A percentile compares a stretch with the other conserved stretches of the same genome.
Conservation (phyloP, 164 flowering plant genomes). For the Annona cherimola region DNA sequence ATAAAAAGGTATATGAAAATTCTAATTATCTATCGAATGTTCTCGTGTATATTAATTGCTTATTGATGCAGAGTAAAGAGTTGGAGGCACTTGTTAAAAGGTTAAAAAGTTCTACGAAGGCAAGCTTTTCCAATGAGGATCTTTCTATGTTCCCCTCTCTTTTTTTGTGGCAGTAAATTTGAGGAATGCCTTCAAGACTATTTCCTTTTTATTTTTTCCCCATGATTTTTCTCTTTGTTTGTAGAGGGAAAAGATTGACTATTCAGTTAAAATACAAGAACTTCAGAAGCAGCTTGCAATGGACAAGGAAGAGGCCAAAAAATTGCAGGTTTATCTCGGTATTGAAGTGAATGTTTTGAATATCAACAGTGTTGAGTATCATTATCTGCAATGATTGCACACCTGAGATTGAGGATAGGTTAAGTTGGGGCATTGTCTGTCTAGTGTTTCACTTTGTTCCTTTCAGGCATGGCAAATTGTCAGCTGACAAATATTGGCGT, state of each 20-base stretch:
- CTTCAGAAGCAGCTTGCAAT: slow-evolving; percentile 88
- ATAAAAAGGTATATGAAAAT: slow-evolving; percentile 4
- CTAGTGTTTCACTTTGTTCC: no score
- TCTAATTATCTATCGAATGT: background rate
- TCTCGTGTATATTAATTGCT: background rate
- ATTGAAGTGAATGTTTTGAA: background rate
- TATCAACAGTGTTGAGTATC: background rate
- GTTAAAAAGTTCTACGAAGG: slow-evolving; percentile 75
- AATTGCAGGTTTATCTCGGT: slow-evolving; percentile 48
- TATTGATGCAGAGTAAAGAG: slow-evolving; percentile 57
- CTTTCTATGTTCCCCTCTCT: background rate
- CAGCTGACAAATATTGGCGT: no score
- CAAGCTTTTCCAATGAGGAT: slow-evolving; percentile 15
- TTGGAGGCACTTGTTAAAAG: slow-evolving; percentile 74
- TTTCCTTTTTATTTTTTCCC: background rate
- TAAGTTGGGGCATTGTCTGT: background rate
- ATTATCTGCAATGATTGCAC: background rate
- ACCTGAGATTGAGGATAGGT: background rate
- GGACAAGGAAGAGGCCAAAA: slow-evolving; percentile 85
- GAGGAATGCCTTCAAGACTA: background rate
- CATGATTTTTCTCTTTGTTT: slow-evolving; percentile 9
- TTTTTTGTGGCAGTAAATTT: background rate
- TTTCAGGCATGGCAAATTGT: no score
- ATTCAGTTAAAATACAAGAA: slow-evolving; percentile 80
- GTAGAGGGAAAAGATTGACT: slow-evolving; percentile 82